A percentile compares a stretch with the other conserved stretches of the same genome.
Conservation (phyloP, 2,329 filamentous ascomycete genomes). For the Rhexocercosporidium sp. region DNA sequence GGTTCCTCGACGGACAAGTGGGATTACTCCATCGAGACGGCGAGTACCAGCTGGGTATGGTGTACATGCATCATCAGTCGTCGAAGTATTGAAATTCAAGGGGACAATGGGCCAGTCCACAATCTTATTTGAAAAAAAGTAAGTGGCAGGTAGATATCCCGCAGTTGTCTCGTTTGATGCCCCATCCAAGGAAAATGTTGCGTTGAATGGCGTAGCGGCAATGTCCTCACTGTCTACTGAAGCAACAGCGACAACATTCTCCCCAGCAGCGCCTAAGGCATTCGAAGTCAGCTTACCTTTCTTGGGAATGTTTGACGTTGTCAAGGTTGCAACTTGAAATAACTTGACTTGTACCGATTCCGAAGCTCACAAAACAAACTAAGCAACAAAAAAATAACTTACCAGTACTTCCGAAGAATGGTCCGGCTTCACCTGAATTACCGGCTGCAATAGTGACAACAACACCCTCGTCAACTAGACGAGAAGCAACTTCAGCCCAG, state of each 20-base stretch:
- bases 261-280: neutral
- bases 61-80: neutral
- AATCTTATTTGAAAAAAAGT: neutral
- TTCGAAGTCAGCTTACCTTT: too few relatives aligned
- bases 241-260: conserved; percentile 9
- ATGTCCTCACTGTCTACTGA: neutral
- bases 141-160: conserved; percentile 8
- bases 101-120: conserved; percentile 9
- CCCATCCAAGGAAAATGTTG: conserved; percentile 3
- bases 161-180: neutral
- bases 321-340: too few relatives aligned
- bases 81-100: neutral
- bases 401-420: conserved; percentile 5
- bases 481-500: conserved; percentile 12
- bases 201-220: neutral
- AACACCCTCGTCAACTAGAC: conserved; percentile 10
- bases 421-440: conserved; percentile 4
- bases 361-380: too few relatives aligned
- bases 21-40: neutral
- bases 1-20: conserved; percentile 11
- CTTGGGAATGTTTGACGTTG: too few relatives aligned
- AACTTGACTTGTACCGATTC: too few relatives aligned
- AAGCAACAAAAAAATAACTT: neutral
- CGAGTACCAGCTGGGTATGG: neutral
- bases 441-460: conserved; percentile 8